Percentiles rank a stretch among this genome's conserved stretches.
phyloP scores from a whole-genome alignment of 2,329 filamentous ascomycete species.

The Coniochaeta ligniaria region DNA sequence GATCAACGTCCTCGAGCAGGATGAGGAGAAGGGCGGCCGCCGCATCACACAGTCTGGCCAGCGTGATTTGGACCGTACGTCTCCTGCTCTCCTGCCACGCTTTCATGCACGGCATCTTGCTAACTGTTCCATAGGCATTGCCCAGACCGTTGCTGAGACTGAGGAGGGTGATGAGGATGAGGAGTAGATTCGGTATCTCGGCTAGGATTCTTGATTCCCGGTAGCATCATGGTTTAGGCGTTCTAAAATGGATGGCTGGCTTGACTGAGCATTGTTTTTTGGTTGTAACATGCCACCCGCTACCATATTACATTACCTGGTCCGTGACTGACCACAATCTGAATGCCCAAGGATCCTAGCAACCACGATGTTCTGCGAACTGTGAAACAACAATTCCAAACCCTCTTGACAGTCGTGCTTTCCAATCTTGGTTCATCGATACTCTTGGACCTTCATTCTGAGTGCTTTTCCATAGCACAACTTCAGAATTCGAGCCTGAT shows the following conservation, averaged over 20 bases:
- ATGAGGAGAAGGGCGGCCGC: slow-evolving; percentile 97
- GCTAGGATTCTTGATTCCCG: slow-evolving; percentile 20
- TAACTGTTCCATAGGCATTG: slow-evolving; percentile 48
- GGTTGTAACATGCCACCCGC: slow-evolving; percentile 3
- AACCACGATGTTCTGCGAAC: not conserved
- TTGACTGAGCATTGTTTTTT: slow-evolving; percentile 16
- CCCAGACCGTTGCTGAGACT: slow-evolving; percentile 70
- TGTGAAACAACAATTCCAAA: not conserved
- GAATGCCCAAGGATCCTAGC: not conserved
- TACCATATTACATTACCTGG: not conserved
- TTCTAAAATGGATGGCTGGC: slow-evolving; percentile 21
- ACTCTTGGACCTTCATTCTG: too few relatives aligned
- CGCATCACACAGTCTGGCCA: slow-evolving; percentile 97
- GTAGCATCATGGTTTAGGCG: slow-evolving; percentile 28
- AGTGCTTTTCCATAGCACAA: too few relatives aligned
- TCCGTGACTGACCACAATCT: not conserved
- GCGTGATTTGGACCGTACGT: slow-evolving; percentile 90
- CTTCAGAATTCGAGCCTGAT: too few relatives aligned
- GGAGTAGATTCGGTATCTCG: slow-evolving; percentile 42
- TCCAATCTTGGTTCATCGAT: too few relatives aligned
- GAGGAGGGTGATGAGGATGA: slow-evolving; percentile 63
- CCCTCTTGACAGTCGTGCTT: too few relatives aligned
- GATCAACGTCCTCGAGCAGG: slow-evolving; percentile 95
- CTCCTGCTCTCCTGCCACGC: not conserved
- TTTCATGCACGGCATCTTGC: not conserved